These are phyloP conservation scores for Phylloporus sp. DNA, from an alignment of 768 basidiomycete genomes.

Conservation along the genomic window DNA sequence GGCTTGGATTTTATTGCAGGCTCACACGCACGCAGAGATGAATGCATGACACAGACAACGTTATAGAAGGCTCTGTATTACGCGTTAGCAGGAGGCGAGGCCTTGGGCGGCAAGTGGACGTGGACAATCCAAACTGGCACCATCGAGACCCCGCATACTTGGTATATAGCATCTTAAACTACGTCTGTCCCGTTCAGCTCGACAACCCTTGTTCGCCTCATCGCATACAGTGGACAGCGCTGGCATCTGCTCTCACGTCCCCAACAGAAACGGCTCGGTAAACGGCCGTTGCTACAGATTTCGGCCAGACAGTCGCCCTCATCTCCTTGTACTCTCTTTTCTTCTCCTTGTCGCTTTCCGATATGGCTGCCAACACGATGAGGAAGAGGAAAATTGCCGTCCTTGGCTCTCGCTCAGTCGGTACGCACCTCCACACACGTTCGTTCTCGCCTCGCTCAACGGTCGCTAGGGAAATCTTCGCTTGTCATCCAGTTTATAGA, in stretches of 20 bases:
- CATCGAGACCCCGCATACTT: conserved; percentile 29
- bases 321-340: conserved; percentile 14
- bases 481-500: conserved; percentile 91
- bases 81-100: conserved; percentile 16
- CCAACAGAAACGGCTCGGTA: conserved; percentile 29
- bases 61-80: conserved; percentile 26
- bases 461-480: conserved; percentile 82
- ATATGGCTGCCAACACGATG: conserved; percentile 38
- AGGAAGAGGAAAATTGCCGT: conserved; percentile 88
- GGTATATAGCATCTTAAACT: conserved; percentile 23
- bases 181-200: conserved; percentile 4
- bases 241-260: conserved; percentile 14
- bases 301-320: conserved; percentile 13
- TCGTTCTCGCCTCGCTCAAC: conserved; percentile 15
- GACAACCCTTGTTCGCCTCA: neutral
- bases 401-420: conserved; percentile 83
- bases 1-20: conserved; percentile 5
- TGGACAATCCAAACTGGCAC: conserved; percentile 21
- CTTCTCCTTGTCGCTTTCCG: conserved; percentile 8
- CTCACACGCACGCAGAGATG: conserved; percentile 17
- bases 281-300: conserved; percentile 27
- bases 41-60: conserved; percentile 18
- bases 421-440: conserved; percentile 39
- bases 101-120: conserved; percentile 14
- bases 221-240: conserved; percentile 6